Base-by-base conservation (phyloP, 1,284 basidiomycete genomes). In the Stereum hirsutum region DNA sequence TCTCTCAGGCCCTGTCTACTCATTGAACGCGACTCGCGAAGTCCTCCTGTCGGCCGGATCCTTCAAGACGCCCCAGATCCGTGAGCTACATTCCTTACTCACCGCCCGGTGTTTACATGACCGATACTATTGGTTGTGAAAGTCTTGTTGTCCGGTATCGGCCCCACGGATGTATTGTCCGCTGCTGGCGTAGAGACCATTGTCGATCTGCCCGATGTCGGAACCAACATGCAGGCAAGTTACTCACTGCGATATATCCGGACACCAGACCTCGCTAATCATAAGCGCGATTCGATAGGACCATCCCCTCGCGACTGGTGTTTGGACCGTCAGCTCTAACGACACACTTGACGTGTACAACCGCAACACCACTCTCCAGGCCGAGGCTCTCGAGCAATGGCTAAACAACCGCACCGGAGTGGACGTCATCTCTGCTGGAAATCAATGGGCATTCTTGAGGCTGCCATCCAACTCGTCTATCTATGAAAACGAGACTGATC, bases 131-230 rank as follows among this genome's bases (percentile, higher is more conserved):
- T 34, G 32, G 20, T 7, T 34, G 10, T 20, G n/a, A 8, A 2
- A 34, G 43, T 72, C 33, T 60, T 69, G 54, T 58, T 70, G n/a
- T 67, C 64, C 11, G 68, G 68, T 41, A 68, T 70, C 44, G 68
- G 68, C 11, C 54, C 59, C 48, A 47, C 51, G 41, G 28, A 41
- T 2, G 47, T 61, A 3, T 54, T 70, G 6, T 24, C 46, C 24
- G 48, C 51, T 20, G 52, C 57, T 26, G 60, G 61, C 23, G 62
- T 67, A 39, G 48, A 49, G 2, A 36, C 57, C 1, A 46, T 62
- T 19, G 52, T 59, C 12, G 53, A 61, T 33, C 57, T 63, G 5
- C 57, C 58, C 14, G 56, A 58, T 41, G 65, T 66, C 21, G 67
- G 67, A n/a, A 59, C 62, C 50, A 66, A 69, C 52, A 46, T 68